Evolutionary conservation across 305 asterid species (phyloP), one percentile per base, ranked within the genome.

Genomic region (Fraxinus angustifolia): DNA sequence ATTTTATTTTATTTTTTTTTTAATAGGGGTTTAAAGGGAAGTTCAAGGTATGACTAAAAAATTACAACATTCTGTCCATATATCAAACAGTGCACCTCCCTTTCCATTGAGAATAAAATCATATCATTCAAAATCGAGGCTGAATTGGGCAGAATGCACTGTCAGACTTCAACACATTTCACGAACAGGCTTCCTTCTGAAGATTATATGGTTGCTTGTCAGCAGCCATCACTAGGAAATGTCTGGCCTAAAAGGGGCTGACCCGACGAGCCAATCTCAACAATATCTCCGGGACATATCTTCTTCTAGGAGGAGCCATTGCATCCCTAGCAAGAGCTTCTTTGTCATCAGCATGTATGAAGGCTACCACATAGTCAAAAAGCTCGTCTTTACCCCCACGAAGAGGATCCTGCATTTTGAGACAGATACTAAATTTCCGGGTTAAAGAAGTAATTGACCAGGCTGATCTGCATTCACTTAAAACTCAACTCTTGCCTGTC

Each of bases 321-420:
- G 91, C 93, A 85, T 92, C 95, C 85, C 83, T 91, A 23, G 85
- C 96, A 76, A 92, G 91, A 83, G 97, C 97, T 84, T 93, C 96
- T 78, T 83, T 73, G 83, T 96, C 98, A 31, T 78, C 90, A 0
- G 93, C 88, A 65, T 94, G 95, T 86, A 96, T 92, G 83, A 87
- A 87, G 72, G 86, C 89, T 17, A 96, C 93, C 78, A 94, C 45
- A 65, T 81, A 83, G 83, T 94, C 97, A n/a, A 93, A 93, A 70
- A 96, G 90, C 80, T 96, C 97, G 33, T 94, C 99, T 87, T 89
- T 89, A 58, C 99, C 98, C 28, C 98, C 99, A 79, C 99, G 90
- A 4, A 96, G 92, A 82, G 97, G 99, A 85, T 94, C 98, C 99
- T 96, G 88, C 87, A 84, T 80, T 77, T 75, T n/a, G 16, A 72